Evolutionary conservation across 768 basidiomycete species (phyloP).

Genomic region (Phylloporus sp.): DNA sequence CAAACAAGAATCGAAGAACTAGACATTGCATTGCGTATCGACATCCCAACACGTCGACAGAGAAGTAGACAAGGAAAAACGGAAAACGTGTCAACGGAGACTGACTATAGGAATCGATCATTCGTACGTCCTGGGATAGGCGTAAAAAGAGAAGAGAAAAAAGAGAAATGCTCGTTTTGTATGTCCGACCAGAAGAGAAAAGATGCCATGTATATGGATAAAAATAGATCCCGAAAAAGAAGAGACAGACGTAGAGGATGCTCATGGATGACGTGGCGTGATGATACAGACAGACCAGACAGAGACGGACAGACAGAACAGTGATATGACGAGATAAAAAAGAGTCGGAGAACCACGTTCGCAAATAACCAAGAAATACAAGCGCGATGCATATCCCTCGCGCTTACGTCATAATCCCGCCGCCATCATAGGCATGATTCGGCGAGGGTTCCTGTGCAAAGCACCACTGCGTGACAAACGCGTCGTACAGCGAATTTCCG

Average conservation of each 20-base stretch:
- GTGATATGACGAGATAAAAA: not conserved
- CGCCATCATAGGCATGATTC: conserved; percentile 9
- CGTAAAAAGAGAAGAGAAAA: not conserved
- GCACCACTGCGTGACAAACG: conserved; percentile 64
- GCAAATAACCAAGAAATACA: conserved; percentile 1
- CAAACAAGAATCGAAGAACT: too few relatives aligned
- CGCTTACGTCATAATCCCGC: conserved; percentile 19
- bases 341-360: not conserved
- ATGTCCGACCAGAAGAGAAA: not conserved
- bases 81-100: too few relatives aligned
- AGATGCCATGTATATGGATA: not conserved
- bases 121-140: conserved; percentile 19
- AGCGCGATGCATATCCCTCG: not conserved
- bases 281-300: not conserved
- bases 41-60: too few relatives aligned
- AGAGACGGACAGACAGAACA: not conserved
- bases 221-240: not conserved
- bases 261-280: not conserved
- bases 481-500: conserved; percentile 45
- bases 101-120: not conserved
- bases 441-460: conserved; percentile 47
- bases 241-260: not conserved
- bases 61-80: too few relatives aligned
- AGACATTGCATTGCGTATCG: too few relatives aligned
- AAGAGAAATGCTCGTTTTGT: not conserved